Evolutionary conservation across 2,329 filamentous ascomycete genomes (phyloP), one percentile per base, ranked within the genome.

Genomic region (Sporothrix variecibatus): DNA sequence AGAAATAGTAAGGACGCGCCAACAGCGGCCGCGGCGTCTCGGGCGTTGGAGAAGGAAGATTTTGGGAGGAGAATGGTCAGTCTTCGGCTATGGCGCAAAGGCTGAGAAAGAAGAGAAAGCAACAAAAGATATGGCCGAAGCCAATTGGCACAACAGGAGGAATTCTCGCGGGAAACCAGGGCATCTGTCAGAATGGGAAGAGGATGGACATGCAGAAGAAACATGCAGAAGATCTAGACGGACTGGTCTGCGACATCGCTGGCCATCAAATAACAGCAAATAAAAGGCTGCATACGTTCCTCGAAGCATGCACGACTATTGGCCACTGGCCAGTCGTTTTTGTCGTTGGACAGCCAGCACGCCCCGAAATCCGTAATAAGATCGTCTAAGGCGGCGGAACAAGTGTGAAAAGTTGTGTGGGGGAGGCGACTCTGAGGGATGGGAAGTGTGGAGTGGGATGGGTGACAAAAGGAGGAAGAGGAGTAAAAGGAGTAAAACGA

Each of bases 321-420:
- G 28, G 38, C 65, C 26, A 20, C 40, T 51, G 28, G 65, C 65
- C 43, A 68, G 65, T 68, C 43, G 26, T 12, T 23, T 51, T 51
- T 38, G 67, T 26, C 12, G 31, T 23, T 26, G 49, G 67, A 38
- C n/a, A 38, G 31, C 28, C 20, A 40, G 31, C 20, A 31, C 43
- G 67, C 38, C 23, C 64, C 40, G 15, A 20, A 56, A 34, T 23
- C 23, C 26, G 51, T 75, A 73, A 75, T 75, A 75, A 46, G 58
- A 73, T 73, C 65, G 26, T 68, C 64, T 71, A 75, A 73, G 56
- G 49, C 49, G 38, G 31, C 38, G 11, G 62, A 46, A 46, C 26
- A 40, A 49, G 43, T 49, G 58, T 11, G 26, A 64, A 53, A 40
- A 15, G 34, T 34, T 9, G 58, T 46, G 68, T 53, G 62, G 69